Conservation (phyloP, 352 stramenopile genomes). For the Phytophthora parvispora region DNA sequence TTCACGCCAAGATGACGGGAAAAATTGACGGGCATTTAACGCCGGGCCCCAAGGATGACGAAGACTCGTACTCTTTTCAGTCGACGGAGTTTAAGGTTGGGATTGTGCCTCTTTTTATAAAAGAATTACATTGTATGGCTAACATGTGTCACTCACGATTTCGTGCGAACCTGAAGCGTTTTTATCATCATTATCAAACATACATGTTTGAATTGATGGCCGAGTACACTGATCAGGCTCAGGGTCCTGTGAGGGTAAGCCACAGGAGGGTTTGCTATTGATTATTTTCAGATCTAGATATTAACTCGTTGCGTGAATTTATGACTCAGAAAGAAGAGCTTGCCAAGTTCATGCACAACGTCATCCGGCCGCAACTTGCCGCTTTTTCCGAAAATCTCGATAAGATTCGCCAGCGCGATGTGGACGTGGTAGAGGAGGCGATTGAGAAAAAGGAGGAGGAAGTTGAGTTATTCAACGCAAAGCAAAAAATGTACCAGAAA, state of each 20-base stretch:
- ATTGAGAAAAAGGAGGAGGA: constrained; percentile 71
- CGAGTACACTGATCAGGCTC: constrained; percentile 73
- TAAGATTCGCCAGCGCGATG: constrained; percentile 69
- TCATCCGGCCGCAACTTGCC: constrained; percentile 62
- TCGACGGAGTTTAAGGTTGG: constrained; percentile 77
- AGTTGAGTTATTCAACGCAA: constrained; percentile 59
- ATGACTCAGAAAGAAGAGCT: constrained; percentile 67
- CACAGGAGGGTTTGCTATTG: neutral
- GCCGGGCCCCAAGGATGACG: constrained; percentile 47
- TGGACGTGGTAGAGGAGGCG: constrained; percentile 56
- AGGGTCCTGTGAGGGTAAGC: constrained; percentile 66
- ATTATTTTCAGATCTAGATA: neutral
- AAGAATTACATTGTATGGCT: neutral
- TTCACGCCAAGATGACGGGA: constrained; percentile 69
- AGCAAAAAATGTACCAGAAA: constrained; percentile 71
- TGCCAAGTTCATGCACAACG: constrained; percentile 68
- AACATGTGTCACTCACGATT: no score
- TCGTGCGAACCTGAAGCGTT: no score
- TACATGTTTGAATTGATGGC: constrained; percentile 78
- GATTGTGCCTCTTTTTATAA: neutral
- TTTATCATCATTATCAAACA: constrained; percentile 80
- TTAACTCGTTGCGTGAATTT: neutral
- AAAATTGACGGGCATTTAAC: constrained; percentile 68
- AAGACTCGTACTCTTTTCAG: constrained; percentile 77
- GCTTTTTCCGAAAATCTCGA: constrained; percentile 68